Percentiles rank a stretch among this genome's conserved stretches.
Conservation (phyloP, 208 protist species). For the Leishmania lainsoni region DNA sequence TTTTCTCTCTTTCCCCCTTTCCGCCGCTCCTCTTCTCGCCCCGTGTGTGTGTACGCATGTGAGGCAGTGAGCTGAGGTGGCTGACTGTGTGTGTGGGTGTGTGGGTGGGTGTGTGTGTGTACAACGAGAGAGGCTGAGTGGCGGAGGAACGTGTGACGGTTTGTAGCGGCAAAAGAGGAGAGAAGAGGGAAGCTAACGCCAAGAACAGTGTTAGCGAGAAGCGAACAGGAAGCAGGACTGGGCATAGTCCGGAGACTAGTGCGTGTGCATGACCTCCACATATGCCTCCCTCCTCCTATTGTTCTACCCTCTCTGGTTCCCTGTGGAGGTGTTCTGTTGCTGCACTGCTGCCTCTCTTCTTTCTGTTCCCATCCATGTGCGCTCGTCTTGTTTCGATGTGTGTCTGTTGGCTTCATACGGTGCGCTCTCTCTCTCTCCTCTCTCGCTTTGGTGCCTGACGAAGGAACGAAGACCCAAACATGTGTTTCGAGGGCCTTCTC, state of each 20-base stretch:
- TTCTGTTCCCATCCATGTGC: background rate
- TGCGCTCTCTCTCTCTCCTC: background rate
- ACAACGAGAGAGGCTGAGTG: background rate
- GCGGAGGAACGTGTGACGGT: background rate
- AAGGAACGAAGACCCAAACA: background rate
- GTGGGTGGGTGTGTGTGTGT: background rate
- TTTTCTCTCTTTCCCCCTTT: background rate
- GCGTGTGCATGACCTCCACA: slow-evolving; percentile 16
- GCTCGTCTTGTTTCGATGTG: background rate
- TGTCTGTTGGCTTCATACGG: background rate
- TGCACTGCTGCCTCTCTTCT: background rate
- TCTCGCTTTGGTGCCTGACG: background rate
- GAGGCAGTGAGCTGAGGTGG: background rate
- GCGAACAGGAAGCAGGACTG: background rate
- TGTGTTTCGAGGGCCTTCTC: background rate
- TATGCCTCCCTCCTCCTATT: background rate
- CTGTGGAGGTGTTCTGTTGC: background rate
- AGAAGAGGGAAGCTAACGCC: background rate
- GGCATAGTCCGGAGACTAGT: background rate
- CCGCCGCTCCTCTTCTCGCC: background rate
- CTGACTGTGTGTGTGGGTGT: background rate
- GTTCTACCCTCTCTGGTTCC: background rate
- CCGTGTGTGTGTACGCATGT: slow-evolving; percentile 6
- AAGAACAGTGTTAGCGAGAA: background rate
- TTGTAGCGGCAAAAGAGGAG: background rate